Evolutionary conservation across 768 basidiomycete genomes (phyloP), one percentile per base, ranked within the genome.

Genomic region (Amanita thiersii): DNA sequence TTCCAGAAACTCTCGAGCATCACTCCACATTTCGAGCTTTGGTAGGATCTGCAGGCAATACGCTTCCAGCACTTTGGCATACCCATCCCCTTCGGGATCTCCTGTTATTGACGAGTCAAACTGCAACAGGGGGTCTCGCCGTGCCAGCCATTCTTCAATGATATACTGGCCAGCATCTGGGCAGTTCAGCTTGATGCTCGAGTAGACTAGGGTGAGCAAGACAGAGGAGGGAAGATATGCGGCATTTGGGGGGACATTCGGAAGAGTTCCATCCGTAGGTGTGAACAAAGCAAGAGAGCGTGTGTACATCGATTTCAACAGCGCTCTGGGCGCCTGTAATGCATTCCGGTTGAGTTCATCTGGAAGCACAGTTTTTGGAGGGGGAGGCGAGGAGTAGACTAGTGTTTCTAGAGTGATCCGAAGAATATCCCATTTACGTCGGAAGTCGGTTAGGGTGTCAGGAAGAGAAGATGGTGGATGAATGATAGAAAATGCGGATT

Each of bases 401-500:
- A 81, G 86, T 1, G 80, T 76, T 55, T 90, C 86, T 41, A 88
- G 70, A 0, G 86, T 90, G 47, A 91, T 81, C 18, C 88, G 73
- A 5, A 91, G 77, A 43, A 91, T 77, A 52, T 91, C 87, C 88
- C 88, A 91, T 63, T 88, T 89, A 43, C 79, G 69, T 12, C 87
- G 76, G 46, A 77, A 65, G 15, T 71, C 61, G 42, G 70, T 65
- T 3, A 77, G 65, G 2, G 51, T 35, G 45, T 79, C 78, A 9
- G 56, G 51, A 5, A 50, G 24, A 5, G 46, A 45, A 23, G 49
- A 40, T 4, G 64, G 75, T 2, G 67, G 64, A 11, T 55, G 68
- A 47, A 91, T 52, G 23, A 85, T 59, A 6, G 73, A 54, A 56
- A 88, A 86, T 0, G 86, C 87, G 5, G 83, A 75, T 31, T 72